Conservation (phyloP, 345 rosid genomes). For the Carallia brachiata region DNA sequence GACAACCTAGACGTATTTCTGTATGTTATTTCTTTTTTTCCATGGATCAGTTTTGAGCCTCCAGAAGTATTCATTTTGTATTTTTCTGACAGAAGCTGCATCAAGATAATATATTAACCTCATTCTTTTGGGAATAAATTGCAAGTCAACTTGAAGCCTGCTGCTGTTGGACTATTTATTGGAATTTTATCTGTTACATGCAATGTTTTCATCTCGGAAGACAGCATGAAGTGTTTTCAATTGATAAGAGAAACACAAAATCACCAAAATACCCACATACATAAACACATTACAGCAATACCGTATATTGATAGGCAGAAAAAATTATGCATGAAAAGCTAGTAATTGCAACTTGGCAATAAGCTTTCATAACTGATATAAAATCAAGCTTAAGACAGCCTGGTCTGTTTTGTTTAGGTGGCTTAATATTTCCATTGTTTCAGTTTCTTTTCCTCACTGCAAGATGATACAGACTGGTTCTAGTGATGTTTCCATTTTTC, state of each 20-base stretch:
- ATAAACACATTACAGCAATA: no score
- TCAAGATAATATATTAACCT: not conserved
- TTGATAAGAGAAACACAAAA: not conserved
- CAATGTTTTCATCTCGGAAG: not conserved
- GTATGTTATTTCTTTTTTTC: not conserved
- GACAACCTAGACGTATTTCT: not conserved
- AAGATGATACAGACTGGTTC: not conserved
- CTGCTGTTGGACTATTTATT: slow-evolving; percentile 4
- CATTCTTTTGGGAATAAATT: not conserved
- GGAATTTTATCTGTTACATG: slow-evolving; percentile 6
- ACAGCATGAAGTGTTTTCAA: not conserved
- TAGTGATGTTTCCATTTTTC: no score
- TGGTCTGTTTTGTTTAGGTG: not conserved
- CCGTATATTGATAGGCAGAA: not conserved
- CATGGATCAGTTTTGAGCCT: not conserved
- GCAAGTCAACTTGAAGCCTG: slow-evolving; percentile 2
- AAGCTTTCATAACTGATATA: not conserved
- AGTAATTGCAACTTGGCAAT: not conserved
- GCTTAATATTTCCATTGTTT: no score
- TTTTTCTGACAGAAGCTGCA: slow-evolving; percentile 6
- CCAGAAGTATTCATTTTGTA: slow-evolving; percentile 1
- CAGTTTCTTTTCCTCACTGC: not conserved
- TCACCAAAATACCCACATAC: no score
- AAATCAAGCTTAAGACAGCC: not conserved
- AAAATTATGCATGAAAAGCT: not conserved